Base-by-base conservation (phyloP, 2,329 filamentous ascomycete species). In the Leptographium galeiforme region DNA sequence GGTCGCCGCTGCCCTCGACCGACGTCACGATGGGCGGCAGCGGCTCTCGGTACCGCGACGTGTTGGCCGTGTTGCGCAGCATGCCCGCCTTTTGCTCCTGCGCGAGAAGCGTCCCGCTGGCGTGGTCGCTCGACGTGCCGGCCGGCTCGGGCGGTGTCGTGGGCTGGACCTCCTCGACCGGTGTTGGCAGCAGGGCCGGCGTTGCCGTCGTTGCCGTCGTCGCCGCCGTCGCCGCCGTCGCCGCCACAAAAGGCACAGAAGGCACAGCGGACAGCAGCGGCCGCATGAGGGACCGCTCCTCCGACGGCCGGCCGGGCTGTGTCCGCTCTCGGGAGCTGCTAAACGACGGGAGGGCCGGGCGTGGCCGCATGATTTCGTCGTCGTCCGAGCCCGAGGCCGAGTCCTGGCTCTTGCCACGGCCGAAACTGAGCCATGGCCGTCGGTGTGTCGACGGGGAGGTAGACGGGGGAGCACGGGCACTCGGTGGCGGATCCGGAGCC, bases 341-440 rank as follows among this genome's bases (percentile, higher is more conserved):
- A 64, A 90, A 90, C 1, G 77, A 83, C 2, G 86, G 86, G 40
- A 90, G 68, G 1, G 81, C 81, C 8, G 86, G 85, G 36, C 85
- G 72, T n/a, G 86, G 86, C 59, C 81, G 81, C 83, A 89, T 87
- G 14, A 81, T 69, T 56, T 83, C 77, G 44, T 85, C 81, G 34
- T 85, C 79, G 13, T 81, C 70, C 36, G 25, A 4, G 2, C 73
- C 58, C 12, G 67, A 56, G 16, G 68, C 51, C 0, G 61, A 61
- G 6, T 78, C 77, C 60, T 76, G 77, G 63, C 77, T 76, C 60
- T 75, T 74, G 45, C 67, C 65, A 48, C 68, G 70, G 5, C 70
- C 71, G 25, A 79, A 68, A 52, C 68, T 72, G 40, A 77, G 78
- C 77, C 78, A 81, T 13, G 69, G 63, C 48, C 75, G 72, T 59